Percentiles rank a stretch among this genome's conserved stretches.
These are phyloP conservation scores for Auriscalpium orientale DNA, from an alignment of 768 basidiomycete species.

Conservation along the genomic window DNA sequence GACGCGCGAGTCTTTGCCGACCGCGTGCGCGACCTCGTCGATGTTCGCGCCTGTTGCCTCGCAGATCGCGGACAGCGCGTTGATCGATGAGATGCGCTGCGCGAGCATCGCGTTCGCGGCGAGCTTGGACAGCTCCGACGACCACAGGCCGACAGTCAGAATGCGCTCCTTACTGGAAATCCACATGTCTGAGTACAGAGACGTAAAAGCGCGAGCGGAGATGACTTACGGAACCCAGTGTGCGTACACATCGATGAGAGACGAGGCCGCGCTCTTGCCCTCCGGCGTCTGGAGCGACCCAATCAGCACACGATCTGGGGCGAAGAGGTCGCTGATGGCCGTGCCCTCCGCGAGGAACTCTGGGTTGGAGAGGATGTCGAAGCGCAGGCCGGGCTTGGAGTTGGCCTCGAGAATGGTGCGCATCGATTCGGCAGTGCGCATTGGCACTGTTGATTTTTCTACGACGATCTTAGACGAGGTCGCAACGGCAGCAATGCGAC, in stretches of 20 bases:
- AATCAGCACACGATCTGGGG: constrained; percentile 93
- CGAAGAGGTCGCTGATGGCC: constrained; percentile 82
- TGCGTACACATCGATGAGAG: constrained; percentile 76
- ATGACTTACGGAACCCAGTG: constrained; percentile 90
- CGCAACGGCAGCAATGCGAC: constrained; percentile 89
- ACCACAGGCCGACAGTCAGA: constrained; percentile 95
- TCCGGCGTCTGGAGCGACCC: constrained; percentile 88
- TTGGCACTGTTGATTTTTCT: constrained; percentile 98
- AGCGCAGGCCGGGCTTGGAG: constrained; percentile 83
- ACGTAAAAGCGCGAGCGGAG: neutral
- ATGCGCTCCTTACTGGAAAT: constrained; percentile 57
- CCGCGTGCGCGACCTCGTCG: constrained; percentile 92
- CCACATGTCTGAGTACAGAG: neutral
- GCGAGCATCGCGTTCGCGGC: constrained; percentile 99
- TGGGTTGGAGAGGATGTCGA: constrained; percentile 98
- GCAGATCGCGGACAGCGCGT: constrained; percentile 96
- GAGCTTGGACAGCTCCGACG: constrained; percentile 95
- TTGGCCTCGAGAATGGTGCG: constrained; percentile 98
- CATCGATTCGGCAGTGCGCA: constrained; percentile 98
- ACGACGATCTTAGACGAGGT: constrained; percentile 94
- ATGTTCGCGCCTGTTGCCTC: constrained; percentile 99
- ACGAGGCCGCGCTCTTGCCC: constrained; percentile 72
- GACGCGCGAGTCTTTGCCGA: constrained; percentile 88
- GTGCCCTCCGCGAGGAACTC: constrained; percentile 99
- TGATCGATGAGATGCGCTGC: constrained; percentile 97